These are phyloP conservation scores for Crithidia fasciculata DNA, from an alignment of 208 protist genomes.

Conservation along the genomic window DNA sequence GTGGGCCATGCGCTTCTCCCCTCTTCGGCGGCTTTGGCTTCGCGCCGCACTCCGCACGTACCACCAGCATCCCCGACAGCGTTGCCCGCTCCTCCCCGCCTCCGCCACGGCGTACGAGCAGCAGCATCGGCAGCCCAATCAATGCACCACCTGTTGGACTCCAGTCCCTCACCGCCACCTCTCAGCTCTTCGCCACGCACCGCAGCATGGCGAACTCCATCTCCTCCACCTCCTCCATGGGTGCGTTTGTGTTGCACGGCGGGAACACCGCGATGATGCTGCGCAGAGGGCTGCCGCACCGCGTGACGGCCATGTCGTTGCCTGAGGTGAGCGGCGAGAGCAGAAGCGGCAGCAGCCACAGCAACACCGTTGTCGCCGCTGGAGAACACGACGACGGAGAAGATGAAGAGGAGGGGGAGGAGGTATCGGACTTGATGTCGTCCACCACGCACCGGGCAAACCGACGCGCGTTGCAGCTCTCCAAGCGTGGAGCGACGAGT, in stretches of 20 bases:
- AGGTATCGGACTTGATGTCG: neutral
- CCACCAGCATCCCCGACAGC: neutral
- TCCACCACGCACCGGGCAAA: slow-evolving; percentile 5
- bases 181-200: neutral
- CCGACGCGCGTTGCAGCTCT: neutral
- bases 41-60: slow-evolving; percentile 8
- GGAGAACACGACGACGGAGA: neutral
- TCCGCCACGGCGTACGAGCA: too few species aligned
- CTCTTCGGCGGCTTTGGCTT: slow-evolving; percentile 7
- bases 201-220: slow-evolving; percentile 5
- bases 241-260: slow-evolving; percentile 24
- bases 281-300: slow-evolving; percentile 14
- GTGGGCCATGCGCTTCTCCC: neutral
- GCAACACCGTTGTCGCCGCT: neutral
- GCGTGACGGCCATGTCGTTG: slow-evolving; percentile 1
- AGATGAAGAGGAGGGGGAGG: neutral
- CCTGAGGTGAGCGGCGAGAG: slow-evolving; percentile 4
- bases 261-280: slow-evolving; percentile 20
- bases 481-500: neutral
- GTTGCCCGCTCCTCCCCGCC: too few species aligned
- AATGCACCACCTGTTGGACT: neutral
- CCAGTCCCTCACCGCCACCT: slow-evolving; percentile 7
- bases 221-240: slow-evolving; percentile 29
- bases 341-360: neutral
- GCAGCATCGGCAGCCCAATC: neutral